A percentile compares a stretch with the other conserved stretches of the same genome.
Conservation (phyloP, 306 rosid species). For the Boehmeria nivea region DNA sequence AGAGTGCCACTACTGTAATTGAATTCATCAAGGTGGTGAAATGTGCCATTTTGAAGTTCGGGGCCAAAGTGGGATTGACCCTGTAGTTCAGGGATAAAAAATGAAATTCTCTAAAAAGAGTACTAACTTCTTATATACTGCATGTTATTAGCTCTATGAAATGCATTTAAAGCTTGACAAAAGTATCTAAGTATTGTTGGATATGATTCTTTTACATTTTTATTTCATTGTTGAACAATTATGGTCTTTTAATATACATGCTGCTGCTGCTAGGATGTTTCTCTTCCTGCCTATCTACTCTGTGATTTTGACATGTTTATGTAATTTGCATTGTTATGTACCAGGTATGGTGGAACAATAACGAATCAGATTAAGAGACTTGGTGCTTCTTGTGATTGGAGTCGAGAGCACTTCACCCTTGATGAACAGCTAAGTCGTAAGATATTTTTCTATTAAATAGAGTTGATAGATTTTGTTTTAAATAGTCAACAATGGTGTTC, state of each 20-base stretch:
- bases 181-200: no score
- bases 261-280: no score
- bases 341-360: constrained; percentile 93
- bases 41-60: no score
- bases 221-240: background rate
- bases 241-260: no score
- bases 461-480: constrained; percentile 20
- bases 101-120: no score
- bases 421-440: constrained; percentile 99
- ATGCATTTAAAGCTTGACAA: no score
- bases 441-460: constrained; percentile 51
- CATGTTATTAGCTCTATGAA: no score
- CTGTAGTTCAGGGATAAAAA: no score
- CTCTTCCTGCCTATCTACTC: background rate
- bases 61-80: no score
- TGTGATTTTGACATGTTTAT: constrained; percentile 10
- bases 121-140: no score
- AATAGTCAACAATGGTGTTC: constrained; percentile 15
- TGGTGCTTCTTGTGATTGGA: constrained; percentile 99
- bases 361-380: constrained; percentile 95
- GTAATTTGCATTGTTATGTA: constrained; percentile 12
- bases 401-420: constrained; percentile 89
- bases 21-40: no score
- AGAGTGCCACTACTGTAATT: no score
- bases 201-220: background rate